Conservation (phyloP, 208 protist species). For the Novymonas esmeraldas region DNA sequence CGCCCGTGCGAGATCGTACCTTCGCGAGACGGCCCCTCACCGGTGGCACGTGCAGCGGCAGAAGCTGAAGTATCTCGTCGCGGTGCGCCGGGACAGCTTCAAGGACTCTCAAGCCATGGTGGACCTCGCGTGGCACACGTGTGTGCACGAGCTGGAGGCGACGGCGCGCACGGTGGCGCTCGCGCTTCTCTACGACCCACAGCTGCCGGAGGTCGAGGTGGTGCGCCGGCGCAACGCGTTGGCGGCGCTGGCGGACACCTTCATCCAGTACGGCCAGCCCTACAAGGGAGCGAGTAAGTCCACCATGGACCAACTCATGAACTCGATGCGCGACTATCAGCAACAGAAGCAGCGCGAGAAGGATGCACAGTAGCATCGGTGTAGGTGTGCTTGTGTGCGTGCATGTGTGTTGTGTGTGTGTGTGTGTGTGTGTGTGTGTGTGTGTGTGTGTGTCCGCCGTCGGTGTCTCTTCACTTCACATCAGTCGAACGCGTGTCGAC, state of each 20-base stretch:
- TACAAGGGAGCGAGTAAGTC: constrained; percentile 79
- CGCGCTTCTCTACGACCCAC: constrained; percentile 57
- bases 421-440: too few species aligned
- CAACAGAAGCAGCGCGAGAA: constrained; percentile 59
- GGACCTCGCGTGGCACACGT: constrained; percentile 80
- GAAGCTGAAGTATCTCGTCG: constrained; percentile 46
- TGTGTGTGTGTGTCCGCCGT: too few species aligned
- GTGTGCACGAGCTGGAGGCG: constrained; percentile 65
- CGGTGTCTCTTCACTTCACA: too few species aligned
- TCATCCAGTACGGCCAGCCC: constrained; percentile 66
- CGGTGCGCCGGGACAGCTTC: constrained; percentile 68
- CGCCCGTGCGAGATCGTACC: constrained; percentile 22
- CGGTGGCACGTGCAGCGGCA: constrained; percentile 35
- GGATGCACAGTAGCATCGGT: constrained; percentile 29
- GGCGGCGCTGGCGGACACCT: constrained; percentile 50
- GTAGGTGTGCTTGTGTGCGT: background rate
- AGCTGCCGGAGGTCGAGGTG: constrained; percentile 32
- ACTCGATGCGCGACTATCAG: constrained; percentile 77
- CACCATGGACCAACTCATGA: constrained; percentile 84
- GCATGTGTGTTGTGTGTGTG: too few species aligned
- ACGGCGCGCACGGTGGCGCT: constrained; percentile 70
- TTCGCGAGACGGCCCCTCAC: constrained; percentile 39
- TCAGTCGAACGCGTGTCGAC: too few species aligned
- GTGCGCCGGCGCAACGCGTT: constrained; percentile 56
- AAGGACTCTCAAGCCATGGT: constrained; percentile 80